Base-by-base conservation (phyloP, 129 eudicot species). In the Daucus carota region DNA sequence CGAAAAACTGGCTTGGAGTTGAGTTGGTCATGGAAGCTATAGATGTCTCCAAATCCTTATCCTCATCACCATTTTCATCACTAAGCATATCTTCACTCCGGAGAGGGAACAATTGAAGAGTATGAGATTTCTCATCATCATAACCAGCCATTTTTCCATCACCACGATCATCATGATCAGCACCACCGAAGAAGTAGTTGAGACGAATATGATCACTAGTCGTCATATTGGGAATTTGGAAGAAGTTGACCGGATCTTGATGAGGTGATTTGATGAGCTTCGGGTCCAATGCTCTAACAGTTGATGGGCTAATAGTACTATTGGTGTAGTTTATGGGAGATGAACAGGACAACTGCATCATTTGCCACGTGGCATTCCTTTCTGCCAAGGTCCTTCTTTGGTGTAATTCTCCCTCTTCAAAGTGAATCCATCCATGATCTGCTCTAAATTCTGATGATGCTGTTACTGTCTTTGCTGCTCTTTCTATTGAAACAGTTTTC, bases 311-410 rank as follows among this genome's bases (percentile, higher is more conserved):
- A 66, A 47, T 44, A 70, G 81, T 48, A 15, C 36, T 11, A 41
- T 26, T 59, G 8, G 68, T 65, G 15, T 44, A 67, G 74, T 79
- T 79, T 59, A 72, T 57, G 63, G 44, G 77, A 60, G 76, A 73
- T 68, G 80, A 79, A 42, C 29, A 72, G 28, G 80, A 82, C 42
- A 82, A 78, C 34, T 83, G 81, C 83, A 80, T 85, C 76, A 70
- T 48, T 10, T 81, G 85, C 93, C 89, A 90, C 86, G 89, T 88
- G 91, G 85, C 91, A 87, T 85, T 90, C 86, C 80, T 86, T 73
- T 79, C 84, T 52, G 80, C 74, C 68, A 73, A 34, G 77, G 60
- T 82, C 77, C 77, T 81, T 47, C 73, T 77, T 44, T 84, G 79
- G 73, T 78, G 84, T 77, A 79, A 31, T 75, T 73, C 88, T 73